Evolutionary conservation across 2,329 filamentous ascomycete genomes (phyloP), one percentile per base, ranked within the genome.

Genomic region (Gliomastix tumulicola): DNA sequence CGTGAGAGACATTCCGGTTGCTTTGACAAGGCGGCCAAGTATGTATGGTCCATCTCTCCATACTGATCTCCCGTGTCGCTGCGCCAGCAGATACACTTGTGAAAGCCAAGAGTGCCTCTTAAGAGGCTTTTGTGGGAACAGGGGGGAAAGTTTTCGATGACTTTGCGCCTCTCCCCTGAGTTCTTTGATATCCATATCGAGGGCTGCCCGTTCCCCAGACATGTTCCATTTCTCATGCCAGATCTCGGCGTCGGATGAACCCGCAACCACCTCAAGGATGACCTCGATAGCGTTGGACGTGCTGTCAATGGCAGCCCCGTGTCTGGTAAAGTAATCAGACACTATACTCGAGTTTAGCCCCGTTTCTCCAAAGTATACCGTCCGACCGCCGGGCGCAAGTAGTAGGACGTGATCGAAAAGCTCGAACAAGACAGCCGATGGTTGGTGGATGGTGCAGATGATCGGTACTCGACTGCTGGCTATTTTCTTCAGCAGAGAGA

Each of bases 361-460:
- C 40, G 90, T 81, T 5, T 85, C 77, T 37, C 84, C 86, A 50
- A 88, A 89, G 65, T 90, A 92, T 30, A 89, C 82, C 2, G 84
- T 88, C 53, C 69, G 74, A 37, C 86, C 86, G 38, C 85, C 84
- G 50, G 75, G 80, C 20, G 81, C 79, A 13, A 90, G 66, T 65
- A 90, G 86, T 21, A 90, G 69, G 6, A 92, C 74, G 41, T 84
- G 76, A 51, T 92, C 85, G 54, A 92, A 96, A 40, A 86, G 82
- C 56, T 95, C 86, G 68, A 96, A 95, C 36, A 96, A 72, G 74
- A 94, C 88, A 22, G 88, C 88, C 11, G 87, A 94, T 13, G 89
- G 89, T 59, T 97, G 90, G 58, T 97, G 89, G 42, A 96, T 96
- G 0, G 90, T 96, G 65, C 88, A 95, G n/a, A 96, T 79, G 60